These are phyloP conservation scores for Colletotrichum cordylinicola DNA, from an alignment of 2,329 filamentous ascomycete genomes.

Conservation along the genomic window DNA sequence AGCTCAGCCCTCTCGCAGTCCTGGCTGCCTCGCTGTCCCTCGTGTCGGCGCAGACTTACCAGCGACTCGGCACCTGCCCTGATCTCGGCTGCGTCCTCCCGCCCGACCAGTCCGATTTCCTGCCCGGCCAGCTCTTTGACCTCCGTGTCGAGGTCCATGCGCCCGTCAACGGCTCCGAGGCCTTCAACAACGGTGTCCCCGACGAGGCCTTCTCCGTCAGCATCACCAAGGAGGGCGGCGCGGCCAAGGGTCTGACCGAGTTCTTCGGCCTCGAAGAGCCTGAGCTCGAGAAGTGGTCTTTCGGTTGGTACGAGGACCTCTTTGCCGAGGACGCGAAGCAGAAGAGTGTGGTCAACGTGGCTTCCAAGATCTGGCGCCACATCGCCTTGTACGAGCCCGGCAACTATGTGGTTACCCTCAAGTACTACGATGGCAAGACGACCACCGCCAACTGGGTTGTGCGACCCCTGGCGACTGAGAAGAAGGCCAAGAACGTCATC, in stretches of 20 bases:
- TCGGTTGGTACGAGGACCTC: slow-evolving; percentile 85
- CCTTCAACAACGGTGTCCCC: slow-evolving; percentile 70
- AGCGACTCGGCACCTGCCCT: slow-evolving; percentile 64
- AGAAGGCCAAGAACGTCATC: slow-evolving; percentile 84
- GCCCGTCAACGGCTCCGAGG: slow-evolving; percentile 81
- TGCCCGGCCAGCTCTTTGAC: slow-evolving; percentile 84
- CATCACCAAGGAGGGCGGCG: slow-evolving; percentile 68
- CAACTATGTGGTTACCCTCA: slow-evolving; percentile 77
- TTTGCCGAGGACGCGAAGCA: slow-evolving; percentile 76
- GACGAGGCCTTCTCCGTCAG: slow-evolving; percentile 80
- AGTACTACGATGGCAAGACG: slow-evolving; percentile 74
- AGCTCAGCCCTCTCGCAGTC: slow-evolving; percentile 38
- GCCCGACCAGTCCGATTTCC: slow-evolving; percentile 76
- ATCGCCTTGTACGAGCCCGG: slow-evolving; percentile 81
- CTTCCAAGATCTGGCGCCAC: slow-evolving; percentile 78
- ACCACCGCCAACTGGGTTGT: slow-evolving; percentile 82
- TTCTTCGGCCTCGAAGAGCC: slow-evolving; percentile 82
- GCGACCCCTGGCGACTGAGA: slow-evolving; percentile 69
- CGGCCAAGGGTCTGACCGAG: slow-evolving; percentile 60
- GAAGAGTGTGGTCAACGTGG: slow-evolving; percentile 79
- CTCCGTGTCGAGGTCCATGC: slow-evolving; percentile 84
- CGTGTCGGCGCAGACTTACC: slow-evolving; percentile 63
- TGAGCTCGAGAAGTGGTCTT: slow-evolving; percentile 79
- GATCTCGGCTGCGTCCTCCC: slow-evolving; percentile 65
- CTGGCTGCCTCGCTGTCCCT: slow-evolving; percentile 39